These are phyloP conservation scores for Leccinum truebloodii DNA, from an alignment of 768 basidiomycete species.

Conservation along the genomic window DNA sequence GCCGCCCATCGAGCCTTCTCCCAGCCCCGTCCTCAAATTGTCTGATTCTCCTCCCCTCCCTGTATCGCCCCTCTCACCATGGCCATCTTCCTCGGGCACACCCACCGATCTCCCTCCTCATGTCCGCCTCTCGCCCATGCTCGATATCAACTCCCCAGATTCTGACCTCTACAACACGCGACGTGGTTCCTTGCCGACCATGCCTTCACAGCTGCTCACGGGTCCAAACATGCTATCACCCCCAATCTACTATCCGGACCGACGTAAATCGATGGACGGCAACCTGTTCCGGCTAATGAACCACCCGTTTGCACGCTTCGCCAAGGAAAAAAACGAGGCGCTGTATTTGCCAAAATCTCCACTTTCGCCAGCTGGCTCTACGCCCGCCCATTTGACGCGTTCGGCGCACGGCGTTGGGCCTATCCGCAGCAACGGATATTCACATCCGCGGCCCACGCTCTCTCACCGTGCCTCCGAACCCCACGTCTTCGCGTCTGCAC, in stretches of 20 bases:
- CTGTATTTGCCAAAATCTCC: constrained; percentile 35
- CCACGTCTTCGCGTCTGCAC: constrained; percentile 38
- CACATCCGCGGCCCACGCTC: constrained; percentile 36
- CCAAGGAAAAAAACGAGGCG: constrained; percentile 37
- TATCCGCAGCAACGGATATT: constrained; percentile 48
- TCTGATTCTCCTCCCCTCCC: constrained; percentile 21
- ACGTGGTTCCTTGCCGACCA: constrained; percentile 57
- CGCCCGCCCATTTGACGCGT: constrained; percentile 39
- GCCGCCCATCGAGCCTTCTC: constrained; percentile 4
- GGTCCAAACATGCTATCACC: constrained; percentile 37
- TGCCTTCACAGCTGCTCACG: constrained; percentile 29
- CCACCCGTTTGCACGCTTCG: constrained; percentile 35
- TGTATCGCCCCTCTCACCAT: constrained; percentile 13
- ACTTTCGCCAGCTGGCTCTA: constrained; percentile 31
- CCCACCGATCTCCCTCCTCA: constrained; percentile 25
- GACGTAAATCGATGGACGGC: constrained; percentile 41
- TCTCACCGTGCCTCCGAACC: constrained; percentile 36
- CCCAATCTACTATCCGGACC: constrained; percentile 36
- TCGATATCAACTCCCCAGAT: constrained; percentile 27
- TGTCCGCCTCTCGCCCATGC: constrained; percentile 24
- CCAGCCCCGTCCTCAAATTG: constrained; percentile 25
- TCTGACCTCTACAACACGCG: constrained; percentile 39
- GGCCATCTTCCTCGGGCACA: constrained; percentile 39
- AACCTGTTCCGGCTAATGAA: constrained; percentile 56
- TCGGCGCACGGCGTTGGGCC: constrained; percentile 36